Conservation (phyloP, 768 basidiomycete species). For the Holtermanniella nyarrowii region DNA sequence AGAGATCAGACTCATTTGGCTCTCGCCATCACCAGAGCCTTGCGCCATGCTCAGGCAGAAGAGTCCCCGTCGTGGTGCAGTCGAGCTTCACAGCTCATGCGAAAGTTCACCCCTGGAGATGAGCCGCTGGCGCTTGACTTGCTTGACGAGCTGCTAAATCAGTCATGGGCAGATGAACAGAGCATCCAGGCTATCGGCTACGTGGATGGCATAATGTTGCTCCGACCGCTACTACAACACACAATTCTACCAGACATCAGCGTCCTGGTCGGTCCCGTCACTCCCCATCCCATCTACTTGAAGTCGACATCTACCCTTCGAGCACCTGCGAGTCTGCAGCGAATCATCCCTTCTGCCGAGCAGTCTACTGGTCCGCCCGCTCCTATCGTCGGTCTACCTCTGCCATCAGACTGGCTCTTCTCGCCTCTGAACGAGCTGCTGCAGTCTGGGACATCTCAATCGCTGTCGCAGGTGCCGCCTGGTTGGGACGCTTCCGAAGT, state of each 20-base stretch:
- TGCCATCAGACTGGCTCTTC: constrained; percentile 56
- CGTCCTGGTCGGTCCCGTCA: constrained; percentile 16
- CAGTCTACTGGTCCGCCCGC: constrained; percentile 38
- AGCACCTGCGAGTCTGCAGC: constrained; percentile 21
- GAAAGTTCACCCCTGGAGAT: constrained; percentile 55
- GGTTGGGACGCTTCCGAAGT: constrained; percentile 71
- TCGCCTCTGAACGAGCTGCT: constrained; percentile 66
- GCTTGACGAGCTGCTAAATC: constrained; percentile 25
- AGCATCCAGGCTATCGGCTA: constrained; percentile 12
- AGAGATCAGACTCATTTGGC: neutral
- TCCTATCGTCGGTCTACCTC: constrained; percentile 47
- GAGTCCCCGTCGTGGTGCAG: neutral
- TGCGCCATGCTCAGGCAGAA: neutral
- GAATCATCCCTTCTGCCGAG: neutral
- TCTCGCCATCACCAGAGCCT: neutral
- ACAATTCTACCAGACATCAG: constrained; percentile 27
- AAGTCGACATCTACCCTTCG: constrained; percentile 49
- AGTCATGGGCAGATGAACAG: constrained; percentile 1
- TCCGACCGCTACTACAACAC: constrained; percentile 39
- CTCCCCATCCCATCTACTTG: constrained; percentile 40
- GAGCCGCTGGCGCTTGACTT: constrained; percentile 51
- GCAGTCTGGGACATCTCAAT: constrained; percentile 60
- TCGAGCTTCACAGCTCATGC: neutral
- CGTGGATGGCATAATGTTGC: constrained; percentile 29
- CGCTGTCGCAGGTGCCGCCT: constrained; percentile 57